Evolutionary conservation across 2,329 filamentous ascomycete species (phyloP).

Genomic region (Paecilomyces sp.): DNA sequence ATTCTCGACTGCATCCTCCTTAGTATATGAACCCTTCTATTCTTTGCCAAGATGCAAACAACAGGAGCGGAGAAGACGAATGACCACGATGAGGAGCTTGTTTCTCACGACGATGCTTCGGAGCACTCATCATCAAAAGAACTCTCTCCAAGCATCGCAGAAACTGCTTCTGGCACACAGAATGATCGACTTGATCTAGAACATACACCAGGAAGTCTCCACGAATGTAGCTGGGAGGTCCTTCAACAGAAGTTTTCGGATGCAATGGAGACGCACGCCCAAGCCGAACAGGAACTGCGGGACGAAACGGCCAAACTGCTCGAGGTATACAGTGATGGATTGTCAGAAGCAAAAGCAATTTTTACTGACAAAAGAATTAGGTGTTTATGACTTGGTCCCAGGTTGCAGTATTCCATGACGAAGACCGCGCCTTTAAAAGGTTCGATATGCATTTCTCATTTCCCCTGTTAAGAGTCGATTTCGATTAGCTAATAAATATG

Average conservation of each 20-base stretch:
- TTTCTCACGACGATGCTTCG: not conserved
- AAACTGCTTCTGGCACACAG: not conserved
- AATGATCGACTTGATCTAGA: not conserved
- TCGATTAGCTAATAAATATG: not conserved
- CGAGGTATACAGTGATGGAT: conserved; percentile 41
- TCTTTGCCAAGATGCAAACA: not conserved
- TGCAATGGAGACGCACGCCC: conserved; percentile 56
- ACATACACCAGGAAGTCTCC: conserved; percentile 38
- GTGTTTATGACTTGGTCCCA: conserved; percentile 75
- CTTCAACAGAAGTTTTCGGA: conserved; percentile 63
- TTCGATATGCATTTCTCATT: conserved; percentile 23
- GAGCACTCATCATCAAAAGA: not conserved
- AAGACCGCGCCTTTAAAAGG: conserved; percentile 71
- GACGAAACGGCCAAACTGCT: conserved; percentile 62
- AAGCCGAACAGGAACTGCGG: conserved; percentile 58
- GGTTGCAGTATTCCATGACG: conserved; percentile 64
- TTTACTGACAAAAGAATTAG: conserved; percentile 36
- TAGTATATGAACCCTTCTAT: not conserved
- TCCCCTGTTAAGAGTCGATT: not conserved
- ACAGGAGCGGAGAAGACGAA: not conserved
- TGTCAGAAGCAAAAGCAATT: not conserved
- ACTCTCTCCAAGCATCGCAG: not conserved
- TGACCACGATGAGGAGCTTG: not conserved
- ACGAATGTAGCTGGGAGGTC: conserved; percentile 67
- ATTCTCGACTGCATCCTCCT: not conserved